Base-by-base conservation (phyloP, 2,329 filamentous ascomycete genomes). In the Onygena corvina region DNA sequence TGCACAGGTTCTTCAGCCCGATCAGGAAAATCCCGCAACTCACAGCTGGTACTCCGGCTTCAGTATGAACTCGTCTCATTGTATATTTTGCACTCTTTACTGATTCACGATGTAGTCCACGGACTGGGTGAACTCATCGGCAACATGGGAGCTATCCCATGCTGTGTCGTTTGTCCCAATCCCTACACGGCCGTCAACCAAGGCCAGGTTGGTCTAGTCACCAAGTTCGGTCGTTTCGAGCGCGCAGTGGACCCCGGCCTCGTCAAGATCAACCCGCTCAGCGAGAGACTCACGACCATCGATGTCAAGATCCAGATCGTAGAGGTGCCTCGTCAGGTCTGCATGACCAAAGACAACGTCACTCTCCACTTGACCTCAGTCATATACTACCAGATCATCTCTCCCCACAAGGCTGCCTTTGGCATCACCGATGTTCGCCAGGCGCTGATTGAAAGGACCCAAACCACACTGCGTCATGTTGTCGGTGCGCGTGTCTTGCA, bases 311-410 rank as follows among this genome's bases (percentile, higher is more conserved):
- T 96, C 59, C 92, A 98, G 72, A 95, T 94, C 57, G 87, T 93
- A 66, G 70, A 98, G 74, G 92, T 98, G 20, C 90, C 90, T 14
- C 81, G 89, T 70, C 92, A 98, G 70, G 81, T 90, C 54, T 96
- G 92, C 76, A 98, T 98, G 89, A 98, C 92, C 67, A 96, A 96
- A 73, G 92, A 98, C 75, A 98, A 98, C 61, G 92, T 96, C 55
- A 94, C 86, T 40, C 76, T 98, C 35, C 83, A 89, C 60, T 76
- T 98, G 58, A 96, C 89, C 44, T 94, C 86, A 4, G 92, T 98
- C 64, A 95, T 98, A 71, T 98, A 98, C 77, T 98, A 98, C 74
- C 89, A 94, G 75, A 90, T 98, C 62, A 85, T 83, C 49, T 84
- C 85, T 23, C 92, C 92, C 1, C 90, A 96, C 77, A 95, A 94